Base-by-base conservation (phyloP, 345 rosid genomes). In the Gynandropsis gynandra region DNA sequence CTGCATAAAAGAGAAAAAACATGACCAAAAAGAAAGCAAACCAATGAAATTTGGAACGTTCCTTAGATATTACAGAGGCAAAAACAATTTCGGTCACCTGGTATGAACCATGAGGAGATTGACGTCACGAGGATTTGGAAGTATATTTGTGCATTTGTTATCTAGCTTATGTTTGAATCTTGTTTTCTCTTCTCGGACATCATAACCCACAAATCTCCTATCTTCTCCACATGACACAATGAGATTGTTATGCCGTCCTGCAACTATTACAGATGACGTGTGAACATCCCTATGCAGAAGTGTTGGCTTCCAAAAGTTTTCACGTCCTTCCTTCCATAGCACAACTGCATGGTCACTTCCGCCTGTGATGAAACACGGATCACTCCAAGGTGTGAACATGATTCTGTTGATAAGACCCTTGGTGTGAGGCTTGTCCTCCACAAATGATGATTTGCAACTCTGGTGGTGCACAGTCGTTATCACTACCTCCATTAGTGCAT, bases 341-440 rank as follows among this genome's bases (percentile, higher is more conserved):
- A 59, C 70, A 53, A 66, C 70, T 40, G 61, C 70, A 18, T 66
- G 70, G 56, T 66, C 70, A 59, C 61, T 12, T 63, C 70, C 70
- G 40, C 61, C 70, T 33, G 70, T 66, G 51, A 66, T 41, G 61
- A 66, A 66, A 42, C 71, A 59, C 40, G 71, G 65, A 59, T 66
- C 65, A 48, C 59, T 61, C 71, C 71, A 66, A 10, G 71, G 65
- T 41, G 61, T 66, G 48, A 66, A 66, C 71, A 59, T 53, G 65
- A 66, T 54, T 54, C 71, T 59, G 61, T 66, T 66, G 37, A 66
- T 47, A 10, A 66, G 61, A 42, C 65, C 71, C 54, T 59, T 66
- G 47, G 47, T 59, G 2, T 66, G 71, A 53, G 71, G 71, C 51
- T 27, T 66, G 61, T 59, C 65, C 61, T 54, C 47, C 52, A 66